Percentiles rank a stretch among this genome's conserved stretches.
Conservation (phyloP, 192 early-diverging fungal genomes). For the Mortierella claussenii region DNA sequence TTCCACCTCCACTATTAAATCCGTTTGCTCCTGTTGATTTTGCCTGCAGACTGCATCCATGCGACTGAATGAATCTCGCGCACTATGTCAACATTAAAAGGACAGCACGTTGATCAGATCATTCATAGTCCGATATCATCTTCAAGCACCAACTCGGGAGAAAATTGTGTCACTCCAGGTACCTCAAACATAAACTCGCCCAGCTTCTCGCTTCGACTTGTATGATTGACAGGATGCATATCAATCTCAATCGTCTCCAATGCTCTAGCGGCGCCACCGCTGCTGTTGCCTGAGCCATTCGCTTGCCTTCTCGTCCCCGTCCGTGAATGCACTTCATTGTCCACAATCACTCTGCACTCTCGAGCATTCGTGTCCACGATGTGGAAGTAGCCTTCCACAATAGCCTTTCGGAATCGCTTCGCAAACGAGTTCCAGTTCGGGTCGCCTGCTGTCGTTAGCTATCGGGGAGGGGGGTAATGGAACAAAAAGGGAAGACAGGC, state of each 20-base stretch:
- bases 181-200: constrained; percentile 52
- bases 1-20: background rate
- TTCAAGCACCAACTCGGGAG: background rate
- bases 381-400: constrained; percentile 37
- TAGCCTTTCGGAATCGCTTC: constrained; percentile 34
- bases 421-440: constrained; percentile 38
- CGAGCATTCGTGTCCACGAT: constrained; percentile 24
- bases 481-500: too few relatives aligned
- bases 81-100: constrained; percentile 18
- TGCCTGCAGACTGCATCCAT: constrained; percentile 20
- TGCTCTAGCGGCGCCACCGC: background rate
- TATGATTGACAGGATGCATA: constrained; percentile 38
- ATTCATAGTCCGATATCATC: background rate
- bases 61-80: constrained; percentile 32
- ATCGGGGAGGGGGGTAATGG: too few relatives aligned
- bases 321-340: constrained; percentile 39
- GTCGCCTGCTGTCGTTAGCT: constrained; percentile 29
- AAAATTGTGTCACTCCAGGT: too few relatives aligned
- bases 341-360: constrained; percentile 44
- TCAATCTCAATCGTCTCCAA: constrained; percentile 28
- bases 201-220: constrained; percentile 28
- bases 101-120: too few relatives aligned
- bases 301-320: too few relatives aligned
- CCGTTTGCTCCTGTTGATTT: background rate
- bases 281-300: too few relatives aligned